Evolutionary conservation across 306 rosid species (phyloP), one percentile per base, ranked within the genome.

Genomic region (Carpinus viminea): DNA sequence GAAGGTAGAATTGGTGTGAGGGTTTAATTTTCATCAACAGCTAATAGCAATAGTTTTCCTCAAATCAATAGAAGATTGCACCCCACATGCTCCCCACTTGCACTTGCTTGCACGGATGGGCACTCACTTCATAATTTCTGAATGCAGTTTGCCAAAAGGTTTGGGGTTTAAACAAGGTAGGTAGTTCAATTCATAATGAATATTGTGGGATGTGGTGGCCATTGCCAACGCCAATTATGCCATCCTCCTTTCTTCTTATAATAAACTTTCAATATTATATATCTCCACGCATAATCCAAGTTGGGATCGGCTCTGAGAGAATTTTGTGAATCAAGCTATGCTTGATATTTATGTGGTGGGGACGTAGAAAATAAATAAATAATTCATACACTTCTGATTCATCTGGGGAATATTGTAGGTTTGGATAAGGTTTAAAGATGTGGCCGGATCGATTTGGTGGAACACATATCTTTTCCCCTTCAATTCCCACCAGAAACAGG

Each of bases 391-490:
- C 60, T 1, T 31, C 3, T 31, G 34, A 31, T 31, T 31, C 2
- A 31, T 31, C 1, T 31, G 34, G 56, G 73, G 24, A 72, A n/a
- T 83, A n/a, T n/a, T n/a, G 45, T 45, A 3, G 76, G 56, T 84
- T 82, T 91, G 96, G 95, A 92, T 92, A 90, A 92, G 95, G 77
- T 69, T 59, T 75, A 79, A 82, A 64, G 82, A 76, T 78, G 85
- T 88, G 91, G 90, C 26, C 26, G 26, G 26, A 24, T 24, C 26
- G 26, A 90, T 93, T 92, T 87, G 95, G 90, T 90, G 97, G 83
- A 92, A 86, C 87, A 79, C 92, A 87, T 78, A 87, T 89, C 93
- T 70, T 47, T 77, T 78, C 86, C 60, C 61, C 70, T 31, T 2
- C n/a, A 46, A 24, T 73, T 82, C 74, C 87, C 82, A 84, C 73